Base-by-base conservation (phyloP, 257 asterid species). In the Nicotiana tomentosiformis region DNA sequence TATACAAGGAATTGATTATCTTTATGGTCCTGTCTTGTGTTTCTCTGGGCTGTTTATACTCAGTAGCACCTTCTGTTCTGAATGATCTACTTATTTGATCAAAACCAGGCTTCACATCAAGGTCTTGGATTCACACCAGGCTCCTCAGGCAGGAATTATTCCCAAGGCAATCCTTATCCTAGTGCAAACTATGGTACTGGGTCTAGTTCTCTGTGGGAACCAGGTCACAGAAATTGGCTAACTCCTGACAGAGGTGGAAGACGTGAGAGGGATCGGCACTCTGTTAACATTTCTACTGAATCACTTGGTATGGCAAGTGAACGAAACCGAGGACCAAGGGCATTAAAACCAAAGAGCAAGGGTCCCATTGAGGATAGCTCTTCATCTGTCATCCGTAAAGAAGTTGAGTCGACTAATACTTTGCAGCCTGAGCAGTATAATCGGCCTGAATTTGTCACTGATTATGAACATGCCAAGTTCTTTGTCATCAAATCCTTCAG, bases 321-420 rank as follows among this genome's bases (percentile, higher is more conserved):
- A 80, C 93, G 97, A 70, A 94, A 94, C 87, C 87, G 98, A 83
- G 99, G 99, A 62, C 98, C 98, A n/a, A 93, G 99, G 89, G 94
- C 98, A 85, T 90, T 90, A 78, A 96, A 91, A 88, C 94, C 93
- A 53, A 93, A 87, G 85, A 86, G 80, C 89, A 93, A 89, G 88
- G 90, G 61, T 84, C 81, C 87, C 53, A 74, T 91, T 37, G 98
- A 93, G 80, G 98, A 93, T 46, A 93, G 86, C 76, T 86, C 94
- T n/a, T 85, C 93, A 15, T 86, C 92, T 78, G 91, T 85, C 77
- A 84, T 85, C 82, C 66, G 9, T 56, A 92, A 87, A 83, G 95
- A 89, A 84, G 89, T 84, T 88, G 95, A 91, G 83, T 84, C 93
- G 56, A 84, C 92, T 82, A 87, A 93, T 84, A 93, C 83, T 77